These are phyloP conservation scores for Tricholoma bakamatsutake DNA, from an alignment of 768 basidiomycete species.

Conservation along the genomic window DNA sequence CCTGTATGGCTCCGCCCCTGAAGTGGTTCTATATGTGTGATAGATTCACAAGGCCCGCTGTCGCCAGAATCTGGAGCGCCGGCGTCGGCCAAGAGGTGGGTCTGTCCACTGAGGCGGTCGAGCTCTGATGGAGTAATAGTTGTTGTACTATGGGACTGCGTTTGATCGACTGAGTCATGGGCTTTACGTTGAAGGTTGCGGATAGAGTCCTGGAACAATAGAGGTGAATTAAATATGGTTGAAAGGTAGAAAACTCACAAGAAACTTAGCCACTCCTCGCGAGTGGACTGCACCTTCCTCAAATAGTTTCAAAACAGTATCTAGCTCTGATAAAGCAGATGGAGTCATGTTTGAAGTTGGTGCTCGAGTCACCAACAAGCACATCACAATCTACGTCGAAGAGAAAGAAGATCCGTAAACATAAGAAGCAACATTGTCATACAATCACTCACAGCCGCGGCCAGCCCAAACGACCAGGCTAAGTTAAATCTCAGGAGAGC, in stretches of 20 bases:
- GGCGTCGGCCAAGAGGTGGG: slow-evolving; percentile 31
- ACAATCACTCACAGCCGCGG: slow-evolving; percentile 48
- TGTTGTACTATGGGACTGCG: slow-evolving; percentile 17
- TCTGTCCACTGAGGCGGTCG: slow-evolving; percentile 51
- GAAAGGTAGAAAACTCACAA: slow-evolving; percentile 26
- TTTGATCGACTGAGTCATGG: slow-evolving; percentile 31
- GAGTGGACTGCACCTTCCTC: slow-evolving; percentile 39
- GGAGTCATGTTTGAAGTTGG: slow-evolving; percentile 43
- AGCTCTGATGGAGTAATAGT: slow-evolving; percentile 39
- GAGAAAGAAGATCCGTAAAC: neutral
- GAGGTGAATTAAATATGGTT: neutral
- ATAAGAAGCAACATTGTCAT: neutral
- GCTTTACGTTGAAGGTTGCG: slow-evolving; percentile 37
- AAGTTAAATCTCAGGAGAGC: slow-evolving; percentile 40
- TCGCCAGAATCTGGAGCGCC: slow-evolving; percentile 5
- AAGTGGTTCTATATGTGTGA: neutral
- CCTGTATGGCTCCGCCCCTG: neutral
- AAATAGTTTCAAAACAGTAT: slow-evolving; percentile 38
- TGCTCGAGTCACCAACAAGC: slow-evolving; percentile 45
- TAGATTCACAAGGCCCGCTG: neutral
- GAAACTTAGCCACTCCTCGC: slow-evolving; percentile 37
- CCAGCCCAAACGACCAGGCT: slow-evolving; percentile 63
- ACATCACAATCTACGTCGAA: slow-evolving; percentile 47
- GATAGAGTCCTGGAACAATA: slow-evolving; percentile 31
- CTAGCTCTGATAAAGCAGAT: slow-evolving; percentile 43